Evolutionary conservation across 1,284 basidiomycete genomes (phyloP).

Genomic region (Volvariella volvacea): DNA sequence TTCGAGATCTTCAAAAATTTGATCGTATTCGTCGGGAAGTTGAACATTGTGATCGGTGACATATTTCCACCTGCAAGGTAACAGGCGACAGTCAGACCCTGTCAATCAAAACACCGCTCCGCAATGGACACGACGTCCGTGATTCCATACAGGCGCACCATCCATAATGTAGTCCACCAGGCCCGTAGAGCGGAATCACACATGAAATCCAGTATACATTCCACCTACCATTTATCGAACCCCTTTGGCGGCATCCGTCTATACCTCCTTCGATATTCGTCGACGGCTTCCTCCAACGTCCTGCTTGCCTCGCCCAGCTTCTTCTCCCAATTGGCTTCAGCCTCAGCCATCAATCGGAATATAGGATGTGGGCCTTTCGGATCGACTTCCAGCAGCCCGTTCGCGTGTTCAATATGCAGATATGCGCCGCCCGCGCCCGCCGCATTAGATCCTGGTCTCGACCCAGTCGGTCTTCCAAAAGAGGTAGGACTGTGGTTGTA

Average conservation of each 20-base stretch:
- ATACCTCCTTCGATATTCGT: conserved; percentile 48
- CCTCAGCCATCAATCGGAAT: conserved; percentile 45
- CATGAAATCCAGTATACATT: neutral
- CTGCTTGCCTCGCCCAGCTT: conserved; percentile 48
- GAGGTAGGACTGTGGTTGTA: too few relatives aligned
- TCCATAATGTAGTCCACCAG: too few relatives aligned
- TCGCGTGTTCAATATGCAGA: conserved; percentile 19
- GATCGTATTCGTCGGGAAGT: conserved; percentile 49
- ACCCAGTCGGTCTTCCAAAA: too few relatives aligned
- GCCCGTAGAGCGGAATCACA: neutral
- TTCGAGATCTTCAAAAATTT: conserved; percentile 43
- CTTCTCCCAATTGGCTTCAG: conserved; percentile 43
- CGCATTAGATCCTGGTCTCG: too few relatives aligned
- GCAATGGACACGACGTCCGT: too few relatives aligned
- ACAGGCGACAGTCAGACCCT: neutral
- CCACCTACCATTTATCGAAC: conserved; percentile 44
- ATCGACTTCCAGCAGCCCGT: conserved; percentile 33
- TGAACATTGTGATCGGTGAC: conserved; percentile 45
- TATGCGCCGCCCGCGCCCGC: too few relatives aligned
- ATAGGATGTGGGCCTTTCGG: conserved; percentile 42
- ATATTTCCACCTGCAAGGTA: conserved; percentile 48
- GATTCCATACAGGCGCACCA: too few relatives aligned
- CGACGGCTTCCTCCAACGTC: conserved; percentile 46
- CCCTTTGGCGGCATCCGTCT: conserved; percentile 41
- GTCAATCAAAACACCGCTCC: too few relatives aligned